These are phyloP conservation scores for Candida sp. DNA, from an alignment of 1,139 yeast species.

Conservation along the genomic window DNA sequence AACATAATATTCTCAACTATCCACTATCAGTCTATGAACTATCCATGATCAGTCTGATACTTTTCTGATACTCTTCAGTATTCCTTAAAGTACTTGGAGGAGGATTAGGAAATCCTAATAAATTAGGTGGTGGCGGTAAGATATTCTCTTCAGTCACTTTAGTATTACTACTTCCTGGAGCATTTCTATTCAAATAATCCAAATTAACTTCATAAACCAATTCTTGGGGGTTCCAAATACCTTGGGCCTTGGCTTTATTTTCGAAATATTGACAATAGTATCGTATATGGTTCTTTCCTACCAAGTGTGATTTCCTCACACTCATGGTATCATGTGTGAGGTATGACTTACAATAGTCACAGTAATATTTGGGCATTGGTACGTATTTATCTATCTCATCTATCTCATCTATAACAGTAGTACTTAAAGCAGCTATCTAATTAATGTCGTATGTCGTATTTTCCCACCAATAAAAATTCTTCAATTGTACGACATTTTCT, in stretches of 20 bases:
- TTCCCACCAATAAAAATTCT: conserved; percentile 7
- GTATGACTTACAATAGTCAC: conserved; percentile 85
- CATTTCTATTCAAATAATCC: conserved; percentile 35
- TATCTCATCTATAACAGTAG: neutral
- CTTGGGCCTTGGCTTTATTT: conserved; percentile 47
- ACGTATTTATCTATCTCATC: neutral
- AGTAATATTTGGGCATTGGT: conserved; percentile 60
- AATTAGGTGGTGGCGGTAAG: conserved; percentile 32
- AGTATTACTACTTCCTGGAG: conserved; percentile 36
- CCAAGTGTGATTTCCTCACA: conserved; percentile 79
- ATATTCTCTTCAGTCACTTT: conserved; percentile 15
- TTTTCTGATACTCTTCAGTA: conserved; percentile 16
- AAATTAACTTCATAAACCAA: conserved; percentile 38
- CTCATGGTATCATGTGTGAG: conserved; percentile 87
- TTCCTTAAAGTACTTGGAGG: conserved; percentile 30
- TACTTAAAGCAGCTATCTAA: too few relatives aligned
- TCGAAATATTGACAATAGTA: conserved; percentile 79
- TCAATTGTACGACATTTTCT: conserved; percentile 9
- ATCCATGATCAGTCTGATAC: conserved; percentile 8
- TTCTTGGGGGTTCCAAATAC: conserved; percentile 40
- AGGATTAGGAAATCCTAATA: conserved; percentile 29
- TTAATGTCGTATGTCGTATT: neutral
- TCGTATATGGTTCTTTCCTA: conserved; percentile 77
- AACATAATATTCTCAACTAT: too few relatives aligned
- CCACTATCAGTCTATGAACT: neutral